Conservation (phyloP, 2,329 filamentous ascomycete species). For the Aspergillus niger region DNA sequence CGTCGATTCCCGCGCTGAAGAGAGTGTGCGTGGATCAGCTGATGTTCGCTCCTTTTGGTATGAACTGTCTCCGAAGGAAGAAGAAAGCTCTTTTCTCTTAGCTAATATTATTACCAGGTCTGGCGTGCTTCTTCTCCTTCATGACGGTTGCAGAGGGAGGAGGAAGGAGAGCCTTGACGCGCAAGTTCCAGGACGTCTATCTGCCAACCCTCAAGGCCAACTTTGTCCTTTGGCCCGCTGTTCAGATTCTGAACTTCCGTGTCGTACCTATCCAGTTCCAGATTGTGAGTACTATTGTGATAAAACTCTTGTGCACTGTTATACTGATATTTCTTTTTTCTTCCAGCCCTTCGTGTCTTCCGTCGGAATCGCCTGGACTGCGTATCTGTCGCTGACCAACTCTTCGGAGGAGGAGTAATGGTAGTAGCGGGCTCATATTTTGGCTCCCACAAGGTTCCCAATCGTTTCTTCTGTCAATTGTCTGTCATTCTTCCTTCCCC, state of each 20-base stretch:
- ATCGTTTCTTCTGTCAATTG: conserved; percentile 10
- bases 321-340: not conserved
- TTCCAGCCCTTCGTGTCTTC: conserved; percentile 89
- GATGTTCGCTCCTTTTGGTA: conserved; percentile 85
- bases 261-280: conserved; percentile 95
- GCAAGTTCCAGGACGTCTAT: conserved; percentile 93
- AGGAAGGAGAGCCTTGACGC: conserved; percentile 72
- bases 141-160: conserved; percentile 97
- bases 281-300: conserved; percentile 66
- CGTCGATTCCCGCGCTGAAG: conserved; percentile 79
- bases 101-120: conserved; percentile 50
- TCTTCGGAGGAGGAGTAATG: conserved; percentile 69
- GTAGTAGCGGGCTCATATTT: not conserved
- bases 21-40: conserved; percentile 90
- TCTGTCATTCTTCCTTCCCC: conserved; percentile 3
- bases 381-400: conserved; percentile 91
- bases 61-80: conserved; percentile 23
- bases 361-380: conserved; percentile 95
- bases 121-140: conserved; percentile 87
- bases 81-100: not conserved
- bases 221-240: conserved; percentile 90
- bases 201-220: conserved; percentile 93
- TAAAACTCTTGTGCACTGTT: not conserved
- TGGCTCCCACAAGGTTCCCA: not conserved
- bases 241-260: conserved; percentile 96